phyloP scores from a whole-genome alignment of 805 yeast genomes.

The Clavispora vitiphila region DNA sequence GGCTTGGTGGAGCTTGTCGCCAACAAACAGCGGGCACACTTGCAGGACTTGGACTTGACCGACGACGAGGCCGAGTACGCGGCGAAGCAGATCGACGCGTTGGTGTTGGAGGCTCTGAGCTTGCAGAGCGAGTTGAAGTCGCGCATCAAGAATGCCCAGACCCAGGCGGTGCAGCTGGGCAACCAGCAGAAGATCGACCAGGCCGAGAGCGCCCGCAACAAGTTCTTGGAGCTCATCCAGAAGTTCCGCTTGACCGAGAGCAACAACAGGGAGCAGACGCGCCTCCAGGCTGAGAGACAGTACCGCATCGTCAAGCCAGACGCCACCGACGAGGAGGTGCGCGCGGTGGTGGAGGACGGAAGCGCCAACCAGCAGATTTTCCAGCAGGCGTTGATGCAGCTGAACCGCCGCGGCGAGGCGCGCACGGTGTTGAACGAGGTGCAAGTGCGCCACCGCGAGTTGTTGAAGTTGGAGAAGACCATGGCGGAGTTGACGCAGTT shows the following conservation, averaged over 20 bases:
- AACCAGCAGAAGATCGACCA: slow-evolving; percentile 84
- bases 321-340: slow-evolving; percentile 78
- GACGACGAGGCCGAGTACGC: slow-evolving; percentile 52
- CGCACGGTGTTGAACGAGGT: slow-evolving; percentile 93
- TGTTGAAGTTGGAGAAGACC: slow-evolving; percentile 89
- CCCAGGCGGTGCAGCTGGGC: slow-evolving; percentile 48
- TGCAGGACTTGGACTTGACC: slow-evolving; percentile 69
- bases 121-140: slow-evolving; percentile 71
- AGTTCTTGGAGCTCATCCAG: slow-evolving; percentile 81
- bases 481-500: slow-evolving; percentile 94
- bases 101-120: slow-evolving; percentile 72
- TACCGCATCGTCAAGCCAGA: slow-evolving; percentile 84
- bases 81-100: slow-evolving; percentile 70
- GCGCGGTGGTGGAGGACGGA: slow-evolving; percentile 73
- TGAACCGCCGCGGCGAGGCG: slow-evolving; percentile 91
- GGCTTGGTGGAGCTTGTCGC: slow-evolving; percentile 65
- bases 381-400: slow-evolving; percentile 84
- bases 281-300: slow-evolving; percentile 88
- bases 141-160: slow-evolving; percentile 73
- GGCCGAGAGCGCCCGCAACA: slow-evolving; percentile 81
- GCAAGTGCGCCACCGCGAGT: slow-evolving; percentile 91
- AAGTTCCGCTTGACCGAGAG: slow-evolving; percentile 84
- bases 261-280: slow-evolving; percentile 76
- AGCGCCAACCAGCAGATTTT: slow-evolving; percentile 86
- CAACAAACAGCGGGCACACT: slow-evolving; percentile 61